Conservation (phyloP, 352 stramenopile species). For the Halophytophthora polymorphica region DNA sequence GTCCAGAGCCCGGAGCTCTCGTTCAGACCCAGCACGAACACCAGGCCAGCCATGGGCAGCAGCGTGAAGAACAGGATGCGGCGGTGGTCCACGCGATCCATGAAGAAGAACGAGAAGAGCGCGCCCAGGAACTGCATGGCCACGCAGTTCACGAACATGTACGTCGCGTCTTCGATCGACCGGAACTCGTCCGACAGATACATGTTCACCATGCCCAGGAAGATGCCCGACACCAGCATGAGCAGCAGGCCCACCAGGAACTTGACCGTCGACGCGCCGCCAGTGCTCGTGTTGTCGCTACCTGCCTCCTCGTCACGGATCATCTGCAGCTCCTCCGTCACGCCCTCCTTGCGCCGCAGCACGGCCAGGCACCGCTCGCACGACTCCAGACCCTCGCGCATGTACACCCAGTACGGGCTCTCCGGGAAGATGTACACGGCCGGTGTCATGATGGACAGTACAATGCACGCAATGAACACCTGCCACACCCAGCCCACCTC, state of each 20-base stretch:
- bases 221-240: constrained; percentile 69
- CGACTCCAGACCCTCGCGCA: constrained; percentile 68
- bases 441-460: constrained; percentile 78
- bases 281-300: constrained; percentile 24
- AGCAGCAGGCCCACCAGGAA: constrained; percentile 61
- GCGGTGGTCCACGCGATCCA: constrained; percentile 74
- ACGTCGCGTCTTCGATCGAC: constrained; percentile 55
- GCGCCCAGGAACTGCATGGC: constrained; percentile 65
- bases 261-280: constrained; percentile 49
- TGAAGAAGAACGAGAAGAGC: constrained; percentile 85
- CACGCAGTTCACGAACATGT: constrained; percentile 81
- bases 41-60: constrained; percentile 46
- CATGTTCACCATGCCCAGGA: constrained; percentile 68
- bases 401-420: constrained; percentile 84
- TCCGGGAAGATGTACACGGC: constrained; percentile 85
- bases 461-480: constrained; percentile 73
- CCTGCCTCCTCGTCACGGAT: constrained; percentile 71
- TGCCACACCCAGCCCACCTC: constrained; percentile 84
- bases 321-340: constrained; percentile 69
- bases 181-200: constrained; percentile 64
- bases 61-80: constrained; percentile 71
- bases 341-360: constrained; percentile 71
- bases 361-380: constrained; percentile 70
- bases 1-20: constrained; percentile 43
- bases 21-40: constrained; percentile 58